Evolutionary conservation across 441 rosid genomes (phyloP).

Genomic region (Daphne laureola): DNA sequence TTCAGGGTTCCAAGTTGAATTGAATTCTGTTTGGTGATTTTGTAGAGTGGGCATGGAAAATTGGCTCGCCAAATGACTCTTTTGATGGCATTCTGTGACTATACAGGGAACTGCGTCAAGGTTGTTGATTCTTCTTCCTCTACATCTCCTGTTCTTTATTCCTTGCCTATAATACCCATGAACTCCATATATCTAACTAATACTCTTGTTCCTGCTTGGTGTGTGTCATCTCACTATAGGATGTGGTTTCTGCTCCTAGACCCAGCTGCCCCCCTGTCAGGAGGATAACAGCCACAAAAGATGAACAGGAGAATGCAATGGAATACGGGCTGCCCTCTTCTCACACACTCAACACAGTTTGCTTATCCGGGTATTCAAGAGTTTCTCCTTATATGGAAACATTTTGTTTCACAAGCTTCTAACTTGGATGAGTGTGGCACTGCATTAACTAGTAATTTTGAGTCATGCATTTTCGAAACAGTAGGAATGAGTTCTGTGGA

Average conservation of each 20-base stretch:
- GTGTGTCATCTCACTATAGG: slow-evolving; percentile 32
- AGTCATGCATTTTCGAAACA: too few species aligned
- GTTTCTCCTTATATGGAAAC: slow-evolving; percentile 2
- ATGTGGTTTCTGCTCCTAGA: slow-evolving; percentile 90
- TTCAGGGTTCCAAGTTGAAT: neutral
- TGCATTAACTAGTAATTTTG: too few species aligned
- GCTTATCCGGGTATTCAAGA: slow-evolving; percentile 70
- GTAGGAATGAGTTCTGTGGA: too few species aligned
- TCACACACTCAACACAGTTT: slow-evolving; percentile 87
- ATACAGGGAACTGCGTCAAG: slow-evolving; percentile 80
- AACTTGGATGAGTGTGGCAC: neutral
- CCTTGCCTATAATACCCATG: slow-evolving; percentile 7
- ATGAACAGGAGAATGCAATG: slow-evolving; percentile 92
- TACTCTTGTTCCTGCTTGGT: slow-evolving; percentile 14
- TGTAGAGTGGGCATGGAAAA: slow-evolving; percentile 95
- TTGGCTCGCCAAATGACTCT: slow-evolving; percentile 97
- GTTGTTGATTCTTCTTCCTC: slow-evolving; percentile 23
- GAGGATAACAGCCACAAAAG: slow-evolving; percentile 84
- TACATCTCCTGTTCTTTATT: neutral
- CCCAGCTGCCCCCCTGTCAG: slow-evolving; percentile 86
- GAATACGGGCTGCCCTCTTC: slow-evolving; percentile 99
- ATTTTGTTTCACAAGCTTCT: neutral
- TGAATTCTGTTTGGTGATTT: neutral
- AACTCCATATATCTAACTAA: slow-evolving; percentile 2
- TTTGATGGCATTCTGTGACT: slow-evolving; percentile 91